Evolutionary conservation across 2,329 filamentous ascomycete genomes (phyloP).

Genomic region (Colletotrichum tofieldiae): DNA sequence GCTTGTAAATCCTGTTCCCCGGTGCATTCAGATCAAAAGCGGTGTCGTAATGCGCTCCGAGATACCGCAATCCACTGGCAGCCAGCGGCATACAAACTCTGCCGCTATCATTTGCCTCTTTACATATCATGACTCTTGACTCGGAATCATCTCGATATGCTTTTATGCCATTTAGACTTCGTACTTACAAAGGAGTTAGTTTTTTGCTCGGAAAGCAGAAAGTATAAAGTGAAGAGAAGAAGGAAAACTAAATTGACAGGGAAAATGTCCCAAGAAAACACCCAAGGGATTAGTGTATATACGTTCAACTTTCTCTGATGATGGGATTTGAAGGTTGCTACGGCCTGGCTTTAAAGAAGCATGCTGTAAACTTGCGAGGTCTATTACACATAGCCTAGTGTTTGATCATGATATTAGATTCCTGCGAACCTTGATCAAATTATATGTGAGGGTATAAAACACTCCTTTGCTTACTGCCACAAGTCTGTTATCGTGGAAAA

Average conservation of each 20-base stretch:
- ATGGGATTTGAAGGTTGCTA: too few species aligned
- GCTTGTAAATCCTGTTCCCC: too few species aligned
- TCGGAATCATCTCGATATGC: neutral
- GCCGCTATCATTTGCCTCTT: neutral
- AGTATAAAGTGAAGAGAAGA: neutral
- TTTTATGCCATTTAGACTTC: neutral
- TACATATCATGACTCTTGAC: neutral
- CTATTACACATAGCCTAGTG: neutral
- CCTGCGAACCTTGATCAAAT: neutral
- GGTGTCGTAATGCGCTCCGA: too few species aligned
- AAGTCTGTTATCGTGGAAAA: too few species aligned
- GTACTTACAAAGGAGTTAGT: neutral
- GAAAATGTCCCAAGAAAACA: neutral
- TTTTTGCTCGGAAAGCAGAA: neutral
- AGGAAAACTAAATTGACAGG: neutral
- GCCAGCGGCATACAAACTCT: neutral
- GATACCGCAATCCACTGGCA: too few species aligned
- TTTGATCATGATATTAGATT: neutral
- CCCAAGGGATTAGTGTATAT: neutral
- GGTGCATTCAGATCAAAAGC: too few species aligned
- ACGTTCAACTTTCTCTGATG: neutral
- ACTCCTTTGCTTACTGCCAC: neutral
- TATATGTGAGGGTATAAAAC: neutral
- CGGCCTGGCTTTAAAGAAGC: neutral
- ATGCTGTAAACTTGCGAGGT: neutral